Percentiles rank a stretch among this genome's conserved stretches.
Evolutionary conservation across 2,329 filamentous ascomycete species (phyloP).

Genomic region (Monilinia fructicola): DNA sequence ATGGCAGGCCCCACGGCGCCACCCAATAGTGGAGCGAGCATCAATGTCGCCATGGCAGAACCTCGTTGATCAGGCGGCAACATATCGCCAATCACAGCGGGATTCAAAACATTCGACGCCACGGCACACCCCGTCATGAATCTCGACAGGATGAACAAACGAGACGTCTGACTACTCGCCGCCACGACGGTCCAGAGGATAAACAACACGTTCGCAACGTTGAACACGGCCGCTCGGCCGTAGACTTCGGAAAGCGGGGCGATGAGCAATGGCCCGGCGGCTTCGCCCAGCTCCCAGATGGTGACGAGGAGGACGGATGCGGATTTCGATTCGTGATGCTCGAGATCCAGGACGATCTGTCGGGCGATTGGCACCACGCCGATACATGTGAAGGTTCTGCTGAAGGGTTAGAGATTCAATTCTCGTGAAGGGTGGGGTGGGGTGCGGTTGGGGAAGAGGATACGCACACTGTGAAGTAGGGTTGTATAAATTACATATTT

Average conservation of each 20-base stretch:
- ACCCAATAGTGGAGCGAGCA: conserved; percentile 39
- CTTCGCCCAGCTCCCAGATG: conserved; percentile 51
- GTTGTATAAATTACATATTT: too few relatives aligned
- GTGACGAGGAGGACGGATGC: conserved; percentile 45
- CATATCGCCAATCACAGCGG: conserved; percentile 49
- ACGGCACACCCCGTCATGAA: conserved; percentile 40
- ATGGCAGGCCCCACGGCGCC: conserved; percentile 41
- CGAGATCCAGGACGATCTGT: conserved; percentile 51
- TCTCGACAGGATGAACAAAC: conserved; percentile 46
- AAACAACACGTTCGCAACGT: conserved; percentile 50
- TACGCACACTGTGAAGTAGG: conserved; percentile 57
- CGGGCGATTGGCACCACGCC: conserved; percentile 54
- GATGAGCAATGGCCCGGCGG: conserved; percentile 47
- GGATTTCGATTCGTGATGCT: conserved; percentile 32
- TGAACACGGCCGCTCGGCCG: conserved; percentile 45
- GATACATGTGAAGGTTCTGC: conserved; percentile 59
- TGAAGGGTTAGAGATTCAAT: conserved; percentile 5
- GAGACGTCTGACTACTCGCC: conserved; percentile 45
- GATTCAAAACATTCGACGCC: conserved; percentile 43
- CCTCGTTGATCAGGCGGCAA: conserved; percentile 50
- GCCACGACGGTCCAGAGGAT: conserved; percentile 51
- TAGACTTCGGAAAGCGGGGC: conserved; percentile 48
- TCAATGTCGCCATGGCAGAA: conserved; percentile 41
- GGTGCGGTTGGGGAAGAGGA: neutral
- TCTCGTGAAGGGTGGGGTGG: neutral